These are phyloP conservation scores for Monilinia aucupariae DNA, from an alignment of 2,329 filamentous ascomycete species.

Conservation along the genomic window DNA sequence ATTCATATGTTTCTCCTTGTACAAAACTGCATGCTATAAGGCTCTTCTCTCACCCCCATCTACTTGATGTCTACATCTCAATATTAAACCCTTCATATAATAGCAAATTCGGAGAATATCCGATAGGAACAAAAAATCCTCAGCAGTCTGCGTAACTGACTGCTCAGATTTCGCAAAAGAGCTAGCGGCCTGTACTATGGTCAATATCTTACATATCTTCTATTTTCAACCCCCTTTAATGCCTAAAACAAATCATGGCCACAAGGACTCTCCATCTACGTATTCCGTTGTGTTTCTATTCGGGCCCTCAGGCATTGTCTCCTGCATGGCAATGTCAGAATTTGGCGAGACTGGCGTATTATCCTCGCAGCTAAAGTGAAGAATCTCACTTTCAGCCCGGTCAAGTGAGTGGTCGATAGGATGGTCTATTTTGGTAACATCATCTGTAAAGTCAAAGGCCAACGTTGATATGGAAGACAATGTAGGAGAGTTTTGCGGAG, in stretches of 20 bases:
- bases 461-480: not conserved
- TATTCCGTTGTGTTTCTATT: not conserved
- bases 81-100: not conserved
- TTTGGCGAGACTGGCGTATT: not conserved
- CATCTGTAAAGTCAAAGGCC: not conserved
- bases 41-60: not conserved
- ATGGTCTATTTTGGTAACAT: not conserved
- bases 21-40: not conserved
- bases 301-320: not conserved
- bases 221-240: not conserved
- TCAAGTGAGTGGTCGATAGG: not conserved
- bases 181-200: not conserved
- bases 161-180: not conserved
- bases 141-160: not conserved
- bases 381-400: not conserved
- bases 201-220: not conserved
- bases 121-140: not conserved
- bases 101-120: not conserved
- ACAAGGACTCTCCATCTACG: not conserved
- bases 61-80: not conserved
- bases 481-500: not conserved
- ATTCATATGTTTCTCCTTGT: constrained; percentile 8
- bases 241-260: not conserved
- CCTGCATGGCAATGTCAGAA: not conserved
- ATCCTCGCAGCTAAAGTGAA: not conserved